Evolutionary conservation across 2,329 filamentous ascomycete genomes (phyloP).

Genomic region (Exophiala xenobiotica): DNA sequence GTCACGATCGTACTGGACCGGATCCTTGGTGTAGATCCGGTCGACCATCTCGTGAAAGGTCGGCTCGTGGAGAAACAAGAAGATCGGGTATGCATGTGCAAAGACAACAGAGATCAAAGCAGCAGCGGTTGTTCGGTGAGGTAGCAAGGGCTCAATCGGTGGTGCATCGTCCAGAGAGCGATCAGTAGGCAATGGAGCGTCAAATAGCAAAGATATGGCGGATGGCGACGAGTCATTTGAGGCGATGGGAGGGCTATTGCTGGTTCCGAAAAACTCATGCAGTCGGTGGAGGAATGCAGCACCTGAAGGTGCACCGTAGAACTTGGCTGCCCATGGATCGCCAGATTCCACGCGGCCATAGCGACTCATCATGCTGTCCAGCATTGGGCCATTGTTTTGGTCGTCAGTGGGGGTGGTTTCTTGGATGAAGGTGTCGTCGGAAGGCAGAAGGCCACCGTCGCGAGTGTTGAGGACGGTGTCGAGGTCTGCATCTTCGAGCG

Average conservation of each 20-base stretch:
- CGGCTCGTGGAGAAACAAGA: slow-evolving; percentile 22
- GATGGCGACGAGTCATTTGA: neutral
- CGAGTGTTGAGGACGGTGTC: slow-evolving; percentile 12
- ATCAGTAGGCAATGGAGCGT: slow-evolving; percentile 20
- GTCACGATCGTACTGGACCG: slow-evolving; percentile 18
- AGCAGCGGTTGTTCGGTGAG: slow-evolving; percentile 14
- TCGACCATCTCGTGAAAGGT: slow-evolving; percentile 21
- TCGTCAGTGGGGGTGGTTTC: slow-evolving; percentile 5
- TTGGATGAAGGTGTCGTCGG: slow-evolving; percentile 14
- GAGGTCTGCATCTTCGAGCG: slow-evolving; percentile 7
- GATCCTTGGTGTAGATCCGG: slow-evolving; percentile 22
- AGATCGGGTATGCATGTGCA: slow-evolving; percentile 16
- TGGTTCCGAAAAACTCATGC: slow-evolving; percentile 13
- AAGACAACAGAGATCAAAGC: slow-evolving; percentile 21
- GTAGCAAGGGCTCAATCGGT: slow-evolving; percentile 14
- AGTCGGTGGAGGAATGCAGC: slow-evolving; percentile 25
- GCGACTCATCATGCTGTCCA: slow-evolving; percentile 26
- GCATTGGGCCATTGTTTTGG: slow-evolving; percentile 4
- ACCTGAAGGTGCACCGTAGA: slow-evolving; percentile 23
- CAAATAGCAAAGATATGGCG: slow-evolving; percentile 22
- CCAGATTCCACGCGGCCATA: slow-evolving; percentile 12
- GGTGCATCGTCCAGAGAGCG: slow-evolving; percentile 9
- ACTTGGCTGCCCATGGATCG: slow-evolving; percentile 12
- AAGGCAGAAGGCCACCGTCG: slow-evolving; percentile 15
- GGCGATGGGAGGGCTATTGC: neutral